Percentiles rank a stretch among this genome's conserved stretches.
Evolutionary conservation across 768 basidiomycete genomes (phyloP).

Genomic region (Mycena galericulata): DNA sequence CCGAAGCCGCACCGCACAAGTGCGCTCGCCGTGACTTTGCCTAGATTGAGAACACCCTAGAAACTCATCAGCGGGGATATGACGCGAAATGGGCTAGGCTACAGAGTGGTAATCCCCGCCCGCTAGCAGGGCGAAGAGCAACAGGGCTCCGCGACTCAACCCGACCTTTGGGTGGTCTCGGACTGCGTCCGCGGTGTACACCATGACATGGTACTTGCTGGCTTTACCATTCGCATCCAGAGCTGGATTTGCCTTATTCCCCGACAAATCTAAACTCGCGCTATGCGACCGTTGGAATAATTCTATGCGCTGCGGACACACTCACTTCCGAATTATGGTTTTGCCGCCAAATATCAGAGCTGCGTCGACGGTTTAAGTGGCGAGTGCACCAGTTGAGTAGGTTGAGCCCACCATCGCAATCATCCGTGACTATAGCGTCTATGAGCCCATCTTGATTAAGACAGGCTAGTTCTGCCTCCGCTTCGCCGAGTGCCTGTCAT

Average conservation of each 20-base stretch:
- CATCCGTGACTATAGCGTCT: constrained; percentile 10
- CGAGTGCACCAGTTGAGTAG: no score
- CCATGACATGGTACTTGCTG: constrained; percentile 27
- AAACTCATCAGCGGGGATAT: not conserved
- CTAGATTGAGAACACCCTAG: constrained; percentile 58
- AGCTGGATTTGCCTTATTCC: constrained; percentile 8
- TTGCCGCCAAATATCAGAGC: constrained; percentile 13
- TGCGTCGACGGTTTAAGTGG: not conserved
- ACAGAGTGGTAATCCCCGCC: constrained; percentile 79
- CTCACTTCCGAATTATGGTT: constrained; percentile 17
- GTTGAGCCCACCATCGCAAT: constrained; percentile 8
- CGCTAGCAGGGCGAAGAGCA: constrained; percentile 74
- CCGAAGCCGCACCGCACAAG: constrained; percentile 76
- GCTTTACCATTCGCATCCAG: constrained; percentile 4
- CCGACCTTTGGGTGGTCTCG: constrained; percentile 71
- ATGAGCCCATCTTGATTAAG: not conserved
- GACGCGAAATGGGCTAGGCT: no score
- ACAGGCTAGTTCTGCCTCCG: constrained; percentile 5
- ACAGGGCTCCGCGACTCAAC: constrained; percentile 70
- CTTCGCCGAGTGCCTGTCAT: not conserved
- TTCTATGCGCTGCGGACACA: not conserved
- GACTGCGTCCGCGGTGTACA: constrained; percentile 61
- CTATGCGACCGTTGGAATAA: not conserved
- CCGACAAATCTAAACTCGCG: constrained; percentile 7
- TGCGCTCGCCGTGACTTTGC: constrained; percentile 65